Conservation (phyloP, 2,329 filamentous ascomycete genomes). For the Microdochium nivale region DNA sequence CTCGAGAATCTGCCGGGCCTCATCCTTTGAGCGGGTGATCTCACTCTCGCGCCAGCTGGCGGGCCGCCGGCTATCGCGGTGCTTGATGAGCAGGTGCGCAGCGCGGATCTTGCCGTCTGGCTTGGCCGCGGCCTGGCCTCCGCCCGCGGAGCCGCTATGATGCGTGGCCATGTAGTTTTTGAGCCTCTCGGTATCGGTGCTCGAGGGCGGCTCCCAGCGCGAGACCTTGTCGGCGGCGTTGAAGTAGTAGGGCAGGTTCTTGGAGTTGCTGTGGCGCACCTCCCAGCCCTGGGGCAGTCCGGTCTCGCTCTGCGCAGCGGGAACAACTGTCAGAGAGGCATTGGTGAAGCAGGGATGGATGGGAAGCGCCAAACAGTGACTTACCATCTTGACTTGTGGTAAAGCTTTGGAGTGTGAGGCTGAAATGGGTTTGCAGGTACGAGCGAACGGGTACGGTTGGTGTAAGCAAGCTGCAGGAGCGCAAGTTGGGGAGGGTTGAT, state of each 20-base stretch:
- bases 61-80: slow-evolving; percentile 77
- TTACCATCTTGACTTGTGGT: background rate
- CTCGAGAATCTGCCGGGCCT: slow-evolving; percentile 71
- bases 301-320: slow-evolving; percentile 50
- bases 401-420: background rate
- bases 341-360: background rate
- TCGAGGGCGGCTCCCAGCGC: slow-evolving; percentile 85
- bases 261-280: slow-evolving; percentile 95
- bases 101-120: slow-evolving; percentile 80
- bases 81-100: slow-evolving; percentile 90
- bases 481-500: too few relatives aligned
- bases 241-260: slow-evolving; percentile 99
- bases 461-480: background rate
- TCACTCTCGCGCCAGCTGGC: slow-evolving; percentile 88
- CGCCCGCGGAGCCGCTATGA: slow-evolving; percentile 57
- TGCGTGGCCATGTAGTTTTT: slow-evolving; percentile 90
- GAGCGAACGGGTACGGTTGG: too few relatives aligned
- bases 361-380: background rate
- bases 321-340: background rate
- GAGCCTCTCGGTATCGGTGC: slow-evolving; percentile 83
- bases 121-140: slow-evolving; percentile 26
- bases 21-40: slow-evolving; percentile 82
- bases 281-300: slow-evolving; percentile 87
- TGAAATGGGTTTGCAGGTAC: too few relatives aligned
- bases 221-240: slow-evolving; percentile 79